phyloP scores from a whole-genome alignment of 176 grass and related monocot genomes.

The Pharus latifolius region DNA sequence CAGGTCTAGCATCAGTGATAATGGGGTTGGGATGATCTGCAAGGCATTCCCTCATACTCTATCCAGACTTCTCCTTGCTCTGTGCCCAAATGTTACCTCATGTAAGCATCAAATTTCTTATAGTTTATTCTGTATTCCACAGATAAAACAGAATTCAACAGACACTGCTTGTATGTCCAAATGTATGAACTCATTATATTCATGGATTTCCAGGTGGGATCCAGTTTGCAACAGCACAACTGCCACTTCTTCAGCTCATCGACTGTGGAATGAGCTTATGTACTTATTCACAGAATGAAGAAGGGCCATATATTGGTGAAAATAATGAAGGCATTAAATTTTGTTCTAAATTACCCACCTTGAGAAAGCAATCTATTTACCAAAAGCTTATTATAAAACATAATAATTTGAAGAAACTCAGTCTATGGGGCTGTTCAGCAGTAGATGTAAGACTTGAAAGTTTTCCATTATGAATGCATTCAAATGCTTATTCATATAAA shows the following conservation, averaged over 20 bases:
- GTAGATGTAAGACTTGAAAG: slow-evolving; percentile 59
- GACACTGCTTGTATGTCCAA: background rate
- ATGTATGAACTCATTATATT: background rate
- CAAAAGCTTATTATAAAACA: slow-evolving; percentile 96
- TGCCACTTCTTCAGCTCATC: slow-evolving; percentile 81
- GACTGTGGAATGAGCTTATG: slow-evolving; percentile 94
- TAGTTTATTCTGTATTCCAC: background rate
- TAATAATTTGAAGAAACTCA: slow-evolving; percentile 72
- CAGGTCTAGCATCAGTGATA: slow-evolving; percentile 92
- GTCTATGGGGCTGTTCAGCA: slow-evolving; percentile 93
- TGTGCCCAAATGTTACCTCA: slow-evolving; percentile 79
- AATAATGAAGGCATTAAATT: slow-evolving; percentile 34
- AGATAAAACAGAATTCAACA: background rate
- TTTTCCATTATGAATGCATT: background rate
- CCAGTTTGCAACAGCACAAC: slow-evolving; percentile 66
- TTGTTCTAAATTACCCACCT: slow-evolving; percentile 31
- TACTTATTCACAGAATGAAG: slow-evolving; percentile 25
- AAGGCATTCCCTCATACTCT: slow-evolving; percentile 61
- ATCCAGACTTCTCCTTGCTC: slow-evolving; percentile 78
- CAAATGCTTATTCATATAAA: background rate
- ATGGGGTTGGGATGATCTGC: slow-evolving; percentile 88
- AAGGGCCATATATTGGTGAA: slow-evolving; percentile 29
- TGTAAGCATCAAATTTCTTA: slow-evolving; percentile 33
- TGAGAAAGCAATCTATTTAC: slow-evolving; percentile 21
- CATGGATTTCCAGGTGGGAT: slow-evolving; percentile 63